phyloP scores from a whole-genome alignment of 768 basidiomycete species.

The Russula virescens region DNA sequence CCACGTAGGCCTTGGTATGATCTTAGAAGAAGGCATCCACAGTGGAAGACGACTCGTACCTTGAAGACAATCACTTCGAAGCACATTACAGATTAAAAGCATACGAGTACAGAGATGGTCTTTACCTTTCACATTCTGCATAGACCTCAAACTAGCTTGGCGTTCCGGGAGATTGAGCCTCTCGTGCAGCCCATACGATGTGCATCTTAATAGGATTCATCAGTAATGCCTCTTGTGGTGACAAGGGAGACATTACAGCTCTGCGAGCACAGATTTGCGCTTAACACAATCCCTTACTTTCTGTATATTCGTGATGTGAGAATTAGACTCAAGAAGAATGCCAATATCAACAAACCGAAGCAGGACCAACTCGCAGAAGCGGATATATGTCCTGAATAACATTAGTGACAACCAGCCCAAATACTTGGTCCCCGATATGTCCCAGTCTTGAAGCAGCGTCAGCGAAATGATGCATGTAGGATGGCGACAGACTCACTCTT shows the following conservation, averaged over 20 bases:
- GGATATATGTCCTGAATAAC: conserved; percentile 5
- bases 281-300: conserved; percentile 6
- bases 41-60: background rate
- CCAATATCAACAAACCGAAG: background rate
- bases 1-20: conserved; percentile 8
- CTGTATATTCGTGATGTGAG: background rate
- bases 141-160: background rate
- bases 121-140: conserved; percentile 6
- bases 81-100: background rate
- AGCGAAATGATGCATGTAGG: background rate
- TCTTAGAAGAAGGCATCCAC: background rate
- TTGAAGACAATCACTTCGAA: conserved; percentile 12
- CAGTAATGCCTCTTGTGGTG: background rate
- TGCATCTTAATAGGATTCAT: background rate
- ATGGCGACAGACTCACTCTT: background rate
- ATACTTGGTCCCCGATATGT: conserved; percentile 8
- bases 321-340: background rate
- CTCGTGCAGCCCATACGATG: conserved; percentile 4
- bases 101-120: no score
- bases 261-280: background rate
- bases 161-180: background rate
- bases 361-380: background rate
- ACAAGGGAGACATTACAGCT: background rate
- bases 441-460: background rate
- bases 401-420: conserved; percentile 6